Base-by-base conservation (phyloP, 306 rosid genomes). In the Lathyrus sativus region DNA sequence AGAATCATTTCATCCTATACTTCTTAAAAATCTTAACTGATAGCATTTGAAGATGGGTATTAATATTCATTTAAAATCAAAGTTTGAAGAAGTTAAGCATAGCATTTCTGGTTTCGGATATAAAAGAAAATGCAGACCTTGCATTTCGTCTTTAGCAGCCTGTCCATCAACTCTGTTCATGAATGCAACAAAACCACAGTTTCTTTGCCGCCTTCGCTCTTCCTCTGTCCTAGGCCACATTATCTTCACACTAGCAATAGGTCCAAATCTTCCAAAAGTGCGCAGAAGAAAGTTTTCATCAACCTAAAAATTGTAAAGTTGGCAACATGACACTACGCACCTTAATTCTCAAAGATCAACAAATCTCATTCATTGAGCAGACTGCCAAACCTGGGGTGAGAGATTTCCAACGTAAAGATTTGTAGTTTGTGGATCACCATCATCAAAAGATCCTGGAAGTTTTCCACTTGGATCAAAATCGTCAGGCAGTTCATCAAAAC, bases 201-300 rank as follows among this genome's bases (percentile, higher is more conserved):
- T 95, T 80, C 99, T 90, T 88, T 95, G 97, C 64, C 99, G 87
- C 81, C 89, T 81, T 74, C 97, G 85, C 83, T 95, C 99, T 87
- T 95, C 99, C 80, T 95, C 99, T 17, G 99, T 95, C 76, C 99
- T 83, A 72, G 99, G 99, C 99, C 99, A 95, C 99, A 95, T 95
- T 78, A 95, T 95, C 83, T 95, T 95, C 81, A 95, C 99, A 64
- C 99, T 95, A 55, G 99, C 99, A 85, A 95, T 91, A 70, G 97
- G 99, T 60, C 99, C 99, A 76, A 95, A 95, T 88, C 99, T 88
- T 80, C 99, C 99, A 77, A 95, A 95, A 22, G 99, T 95, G 42
- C 99, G 95, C 74, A 95, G 86, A 49, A 95, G 97, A 80, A 95
- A 95, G 83, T 95, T 95, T 76, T 95, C 99, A 35, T 95, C 99